Conservation (phyloP, 2,329 filamentous ascomycete species). For the Leptographium radiaticola region DNA sequence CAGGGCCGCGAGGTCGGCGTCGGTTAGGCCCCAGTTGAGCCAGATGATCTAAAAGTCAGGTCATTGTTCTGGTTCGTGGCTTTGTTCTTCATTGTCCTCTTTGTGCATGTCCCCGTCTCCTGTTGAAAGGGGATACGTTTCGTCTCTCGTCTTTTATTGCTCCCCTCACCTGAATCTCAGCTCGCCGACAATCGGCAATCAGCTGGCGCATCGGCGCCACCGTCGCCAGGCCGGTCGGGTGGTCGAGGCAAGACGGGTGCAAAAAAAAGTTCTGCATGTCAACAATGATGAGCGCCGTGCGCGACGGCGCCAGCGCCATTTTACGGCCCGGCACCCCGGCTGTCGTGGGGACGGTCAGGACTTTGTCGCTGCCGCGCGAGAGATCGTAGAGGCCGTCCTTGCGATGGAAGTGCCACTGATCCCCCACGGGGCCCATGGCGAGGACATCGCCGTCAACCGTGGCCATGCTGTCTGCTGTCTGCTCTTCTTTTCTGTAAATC, state of each 20-base stretch:
- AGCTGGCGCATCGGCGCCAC: conserved; percentile 26
- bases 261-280: conserved; percentile 48
- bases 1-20: conserved; percentile 34
- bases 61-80: not conserved
- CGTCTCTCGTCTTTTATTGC: not conserved
- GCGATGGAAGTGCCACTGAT: conserved; percentile 19
- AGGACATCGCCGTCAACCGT: conserved; percentile 5
- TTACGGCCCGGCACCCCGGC: conserved; percentile 32
- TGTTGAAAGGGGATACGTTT: too few species aligned
- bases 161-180: conserved; percentile 29
- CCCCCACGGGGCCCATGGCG: conserved; percentile 16
- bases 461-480: not conserved
- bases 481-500: too few species aligned
- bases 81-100: not conserved
- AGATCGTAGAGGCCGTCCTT: conserved; percentile 17
- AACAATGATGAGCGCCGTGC: conserved; percentile 19
- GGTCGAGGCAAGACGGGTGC: conserved; percentile 25
- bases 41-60: conserved; percentile 12
- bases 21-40: conserved; percentile 45
- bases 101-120: too few species aligned
- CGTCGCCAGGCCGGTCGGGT: conserved; percentile 27
- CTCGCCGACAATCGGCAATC: conserved; percentile 30
- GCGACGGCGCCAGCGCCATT: conserved; percentile 36
- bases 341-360: conserved; percentile 22
- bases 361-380: conserved; percentile 15